Evolutionary conservation across 345 rosid species (phyloP).

Genomic region (Mangifera indica): DNA sequence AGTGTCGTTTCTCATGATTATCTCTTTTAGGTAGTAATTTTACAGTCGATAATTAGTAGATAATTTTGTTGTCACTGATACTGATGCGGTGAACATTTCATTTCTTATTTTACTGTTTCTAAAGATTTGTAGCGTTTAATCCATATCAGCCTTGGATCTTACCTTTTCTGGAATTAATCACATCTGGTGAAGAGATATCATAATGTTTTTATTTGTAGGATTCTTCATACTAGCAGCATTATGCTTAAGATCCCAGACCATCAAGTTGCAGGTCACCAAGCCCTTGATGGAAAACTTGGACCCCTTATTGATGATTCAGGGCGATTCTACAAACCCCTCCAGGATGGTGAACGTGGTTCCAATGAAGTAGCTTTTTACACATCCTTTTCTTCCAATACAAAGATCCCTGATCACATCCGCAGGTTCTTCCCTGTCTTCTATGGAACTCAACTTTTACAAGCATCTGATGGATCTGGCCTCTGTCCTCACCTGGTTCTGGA

Average conservation of each 20-base stretch:
- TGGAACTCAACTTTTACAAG: conserved; percentile 68
- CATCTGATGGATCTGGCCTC: conserved; percentile 77
- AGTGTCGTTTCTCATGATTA: not conserved
- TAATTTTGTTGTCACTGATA: not conserved
- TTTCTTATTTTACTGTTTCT: not conserved
- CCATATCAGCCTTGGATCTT: too few relatives aligned
- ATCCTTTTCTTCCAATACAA: conserved; percentile 51
- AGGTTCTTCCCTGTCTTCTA: conserved; percentile 67
- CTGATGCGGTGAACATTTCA: not conserved
- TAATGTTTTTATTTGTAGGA: conserved; percentile 17
- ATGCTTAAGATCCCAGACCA: conserved; percentile 91
- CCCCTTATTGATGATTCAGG: conserved; percentile 85
- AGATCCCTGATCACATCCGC: conserved; percentile 65
- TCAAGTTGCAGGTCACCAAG: conserved; percentile 95
- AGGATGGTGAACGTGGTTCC: conserved; percentile 62
- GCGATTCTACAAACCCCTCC: conserved; percentile 87
- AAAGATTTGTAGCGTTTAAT: too few relatives aligned
- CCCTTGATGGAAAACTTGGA: conserved; percentile 58
- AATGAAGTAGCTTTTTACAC: conserved; percentile 66
- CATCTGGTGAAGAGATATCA: conserved; percentile 9
- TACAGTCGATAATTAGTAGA: not conserved
- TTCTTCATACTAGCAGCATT: conserved; percentile 18
- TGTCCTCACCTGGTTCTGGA: conserved; percentile 63
- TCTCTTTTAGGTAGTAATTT: not conserved
- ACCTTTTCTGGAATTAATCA: not conserved